Percentiles rank a stretch among this genome's conserved stretches.
These are phyloP conservation scores for Gardenia jasminoides DNA, from an alignment of 257 asterid genomes.

Conservation along the genomic window DNA sequence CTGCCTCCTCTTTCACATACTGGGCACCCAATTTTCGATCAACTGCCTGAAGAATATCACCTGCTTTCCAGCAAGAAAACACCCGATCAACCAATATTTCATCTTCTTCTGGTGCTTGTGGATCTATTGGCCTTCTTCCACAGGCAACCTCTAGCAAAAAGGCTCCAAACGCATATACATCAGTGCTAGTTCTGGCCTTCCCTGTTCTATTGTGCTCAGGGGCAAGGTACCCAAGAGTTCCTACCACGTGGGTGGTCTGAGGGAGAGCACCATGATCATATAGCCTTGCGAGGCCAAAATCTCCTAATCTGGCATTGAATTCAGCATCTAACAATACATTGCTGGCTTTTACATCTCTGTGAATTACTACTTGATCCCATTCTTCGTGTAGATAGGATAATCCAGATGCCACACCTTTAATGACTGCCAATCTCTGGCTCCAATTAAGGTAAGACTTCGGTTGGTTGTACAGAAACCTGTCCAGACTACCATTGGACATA, in stretches of 20 bases:
- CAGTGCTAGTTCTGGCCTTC: constrained; percentile 52
- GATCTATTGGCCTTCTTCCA: constrained; percentile 63
- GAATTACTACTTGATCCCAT: too few species aligned
- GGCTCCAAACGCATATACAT: constrained; percentile 63
- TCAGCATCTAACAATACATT: too few species aligned
- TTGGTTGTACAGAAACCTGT: constrained; percentile 37
- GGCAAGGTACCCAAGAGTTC: constrained; percentile 70
- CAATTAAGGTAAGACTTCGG: constrained; percentile 41
- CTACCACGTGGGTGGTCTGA: constrained; percentile 55
- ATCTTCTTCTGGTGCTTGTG: constrained; percentile 25
- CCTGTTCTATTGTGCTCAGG: constrained; percentile 64
- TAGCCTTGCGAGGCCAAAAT: constrained; percentile 62
- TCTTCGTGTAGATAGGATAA: constrained; percentile 51
- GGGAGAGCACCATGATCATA: constrained; percentile 67
- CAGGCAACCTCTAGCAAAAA: constrained; percentile 64
- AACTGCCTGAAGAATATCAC: constrained; percentile 37
- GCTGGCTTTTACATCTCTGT: too few species aligned
- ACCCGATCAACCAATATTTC: constrained; percentile 55
- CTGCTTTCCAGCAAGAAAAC: constrained; percentile 39
- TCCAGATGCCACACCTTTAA: constrained; percentile 63
- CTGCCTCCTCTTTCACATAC: constrained; percentile 37
- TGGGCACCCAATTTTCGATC: constrained; percentile 42
- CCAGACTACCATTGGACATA: constrained; percentile 77
- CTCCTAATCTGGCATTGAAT: constrained; percentile 3
- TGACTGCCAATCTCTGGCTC: constrained; percentile 47